Conservation (phyloP, 768 basidiomycete genomes). For the Tulasnella sp. region DNA sequence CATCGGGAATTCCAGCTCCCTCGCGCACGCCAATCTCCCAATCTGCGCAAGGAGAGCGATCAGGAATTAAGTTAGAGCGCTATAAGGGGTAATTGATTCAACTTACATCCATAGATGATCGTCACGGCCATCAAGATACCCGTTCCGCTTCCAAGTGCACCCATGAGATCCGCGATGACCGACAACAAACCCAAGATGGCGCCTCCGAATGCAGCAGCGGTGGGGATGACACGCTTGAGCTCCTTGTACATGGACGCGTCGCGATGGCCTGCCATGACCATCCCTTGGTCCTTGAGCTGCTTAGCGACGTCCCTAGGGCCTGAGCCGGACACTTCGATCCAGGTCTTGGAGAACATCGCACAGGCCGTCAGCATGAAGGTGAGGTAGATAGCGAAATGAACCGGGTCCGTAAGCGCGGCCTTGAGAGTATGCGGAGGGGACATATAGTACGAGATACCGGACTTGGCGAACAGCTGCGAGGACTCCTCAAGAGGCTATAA, state of each 20-base stretch:
- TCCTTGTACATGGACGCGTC: constrained; percentile 99
- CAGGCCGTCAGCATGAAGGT: constrained; percentile 88
- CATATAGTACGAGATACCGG: constrained; percentile 96
- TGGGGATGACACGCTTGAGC: constrained; percentile 93
- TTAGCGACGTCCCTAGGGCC: constrained; percentile 95
- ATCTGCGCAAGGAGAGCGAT: too few relatives aligned
- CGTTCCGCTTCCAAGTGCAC: constrained; percentile 90
- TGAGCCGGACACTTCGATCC: constrained; percentile 97
- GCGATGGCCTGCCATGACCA: constrained; percentile 76
- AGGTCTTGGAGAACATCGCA: constrained; percentile 97
- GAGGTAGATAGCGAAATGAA: constrained; percentile 87
- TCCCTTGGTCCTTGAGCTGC: constrained; percentile 96
- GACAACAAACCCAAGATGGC: constrained; percentile 90
- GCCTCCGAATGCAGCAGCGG: constrained; percentile 93
- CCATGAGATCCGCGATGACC: constrained; percentile 87
- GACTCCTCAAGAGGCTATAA: constrained; percentile 83
- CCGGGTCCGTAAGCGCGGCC: constrained; percentile 79
- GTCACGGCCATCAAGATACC: constrained; percentile 98
- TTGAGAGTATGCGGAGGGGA: constrained; percentile 91
- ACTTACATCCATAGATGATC: constrained; percentile 87
- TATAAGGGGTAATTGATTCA: constrained; percentile 6
- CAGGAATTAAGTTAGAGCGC: constrained; percentile 14
- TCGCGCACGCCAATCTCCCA: constrained; percentile 90
- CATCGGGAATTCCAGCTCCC: constrained; percentile 13
- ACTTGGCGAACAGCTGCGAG: constrained; percentile 78